These are phyloP conservation scores for Neonectria magnoliae DNA, from an alignment of 2,329 filamentous ascomycete genomes.

Conservation along the genomic window DNA sequence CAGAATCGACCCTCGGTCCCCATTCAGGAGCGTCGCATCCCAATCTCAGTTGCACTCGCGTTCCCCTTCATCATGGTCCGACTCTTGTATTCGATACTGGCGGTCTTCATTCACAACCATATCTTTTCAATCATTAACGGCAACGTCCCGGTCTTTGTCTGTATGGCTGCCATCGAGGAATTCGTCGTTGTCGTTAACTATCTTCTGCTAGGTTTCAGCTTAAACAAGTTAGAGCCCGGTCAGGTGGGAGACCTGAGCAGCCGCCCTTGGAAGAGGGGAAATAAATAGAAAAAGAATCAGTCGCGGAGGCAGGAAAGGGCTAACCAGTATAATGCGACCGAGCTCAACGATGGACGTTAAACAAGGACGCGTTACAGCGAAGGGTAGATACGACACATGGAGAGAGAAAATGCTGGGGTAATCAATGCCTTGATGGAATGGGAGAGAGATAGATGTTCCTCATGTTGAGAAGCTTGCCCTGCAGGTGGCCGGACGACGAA, in stretches of 20 bases:
- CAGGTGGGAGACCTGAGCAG: background rate
- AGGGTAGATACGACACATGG: too few relatives aligned
- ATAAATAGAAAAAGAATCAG: background rate
- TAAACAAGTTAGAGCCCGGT: conserved; percentile 40
- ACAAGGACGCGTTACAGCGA: too few relatives aligned
- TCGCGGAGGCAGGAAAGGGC: background rate
- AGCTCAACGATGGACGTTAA: background rate
- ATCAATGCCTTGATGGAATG: too few relatives aligned
- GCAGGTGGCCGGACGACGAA: background rate
- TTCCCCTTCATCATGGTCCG: too few relatives aligned
- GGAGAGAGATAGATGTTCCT: background rate
- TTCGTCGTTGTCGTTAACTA: conserved; percentile 57
- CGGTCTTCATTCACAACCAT: too few relatives aligned
- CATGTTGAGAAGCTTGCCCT: background rate
- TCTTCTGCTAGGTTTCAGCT: conserved; percentile 52
- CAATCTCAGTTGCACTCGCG: too few relatives aligned
- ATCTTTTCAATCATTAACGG: conserved; percentile 47
- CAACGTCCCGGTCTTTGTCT: conserved; percentile 51
- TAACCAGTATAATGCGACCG: background rate
- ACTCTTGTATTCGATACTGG: too few relatives aligned
- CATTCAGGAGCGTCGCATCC: too few relatives aligned
- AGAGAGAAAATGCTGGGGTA: too few relatives aligned
- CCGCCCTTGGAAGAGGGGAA: background rate
- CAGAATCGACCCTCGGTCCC: too few relatives aligned
- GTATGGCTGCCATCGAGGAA: conserved; percentile 62